phyloP scores from a whole-genome alignment of 163 green algal species.

The Scenedesmus sp. region DNA sequence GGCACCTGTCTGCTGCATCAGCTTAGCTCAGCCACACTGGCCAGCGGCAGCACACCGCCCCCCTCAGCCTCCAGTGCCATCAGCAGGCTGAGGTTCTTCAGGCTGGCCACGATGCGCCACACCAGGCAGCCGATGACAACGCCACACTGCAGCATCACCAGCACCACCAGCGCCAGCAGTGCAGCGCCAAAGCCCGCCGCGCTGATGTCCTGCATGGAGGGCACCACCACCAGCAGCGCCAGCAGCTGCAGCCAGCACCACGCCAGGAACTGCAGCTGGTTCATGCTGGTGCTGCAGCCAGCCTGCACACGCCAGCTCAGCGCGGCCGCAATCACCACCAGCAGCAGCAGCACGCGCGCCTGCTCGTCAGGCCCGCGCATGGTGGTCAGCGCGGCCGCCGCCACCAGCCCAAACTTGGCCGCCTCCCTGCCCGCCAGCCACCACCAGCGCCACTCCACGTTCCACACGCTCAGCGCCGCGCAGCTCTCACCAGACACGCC shows the following conservation, averaged over 20 bases:
- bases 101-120: not conserved
- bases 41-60: not conserved
- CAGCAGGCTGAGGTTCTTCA: not conserved
- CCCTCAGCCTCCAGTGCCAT: not conserved
- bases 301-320: conserved; percentile 32
- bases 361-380: conserved; percentile 28
- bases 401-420: not conserved
- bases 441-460: conserved; percentile 40
- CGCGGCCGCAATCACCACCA: not conserved
- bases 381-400: not conserved
- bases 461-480: conserved; percentile 33
- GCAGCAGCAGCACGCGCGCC: conserved; percentile 23
- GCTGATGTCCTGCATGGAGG: conserved; percentile 4
- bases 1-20: not conserved
- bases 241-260: conserved; percentile 34
- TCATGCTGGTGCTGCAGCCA: conserved; percentile 44
- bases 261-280: conserved; percentile 14
- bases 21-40: not conserved
- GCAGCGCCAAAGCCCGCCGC: not conserved
- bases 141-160: conserved; percentile 9
- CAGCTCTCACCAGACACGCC: conserved; percentile 1
- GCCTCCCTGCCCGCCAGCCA: conserved; percentile 18
- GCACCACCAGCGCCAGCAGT: not conserved
- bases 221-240: conserved; percentile 35
- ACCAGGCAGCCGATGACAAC: not conserved